phyloP scores from a whole-genome alignment of 2,329 filamentous ascomycete genomes.

The Trichoderma atrobrunneum region DNA sequence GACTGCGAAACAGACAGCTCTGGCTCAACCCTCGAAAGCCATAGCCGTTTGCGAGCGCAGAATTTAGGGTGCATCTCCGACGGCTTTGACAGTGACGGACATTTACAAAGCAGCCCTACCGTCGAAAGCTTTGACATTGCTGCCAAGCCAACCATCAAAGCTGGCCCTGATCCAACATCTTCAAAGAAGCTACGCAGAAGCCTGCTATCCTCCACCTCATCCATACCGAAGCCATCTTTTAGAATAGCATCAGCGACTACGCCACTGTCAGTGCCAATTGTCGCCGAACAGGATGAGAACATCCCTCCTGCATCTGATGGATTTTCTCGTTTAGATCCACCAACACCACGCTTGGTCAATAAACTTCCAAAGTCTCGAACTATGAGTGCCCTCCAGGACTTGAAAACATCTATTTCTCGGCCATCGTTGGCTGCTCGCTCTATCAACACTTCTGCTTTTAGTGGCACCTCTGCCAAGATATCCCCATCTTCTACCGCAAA shows the following conservation, averaged over 20 bases:
- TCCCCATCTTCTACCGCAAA: slow-evolving; percentile 25
- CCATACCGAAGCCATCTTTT: slow-evolving; percentile 19
- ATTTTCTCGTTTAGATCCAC: neutral
- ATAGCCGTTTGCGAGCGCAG: slow-evolving; percentile 18
- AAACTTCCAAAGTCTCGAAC: slow-evolving; percentile 46
- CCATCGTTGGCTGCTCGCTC: slow-evolving; percentile 26
- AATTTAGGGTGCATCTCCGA: slow-evolving; percentile 31
- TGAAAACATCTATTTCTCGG: slow-evolving; percentile 46
- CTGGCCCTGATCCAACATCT: slow-evolving; percentile 7
- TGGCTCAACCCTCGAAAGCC: slow-evolving; percentile 16
- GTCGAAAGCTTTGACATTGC: slow-evolving; percentile 31
- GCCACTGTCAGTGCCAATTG: slow-evolving; percentile 17
- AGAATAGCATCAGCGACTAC: slow-evolving; percentile 21
- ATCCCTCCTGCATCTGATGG: slow-evolving; percentile 20
- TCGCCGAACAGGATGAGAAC: slow-evolving; percentile 31
- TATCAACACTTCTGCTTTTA: slow-evolving; percentile 19
- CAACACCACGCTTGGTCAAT: slow-evolving; percentile 15
- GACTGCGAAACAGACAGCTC: slow-evolving; percentile 30
- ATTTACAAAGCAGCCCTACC: slow-evolving; percentile 30
- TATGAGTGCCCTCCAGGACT: slow-evolving; percentile 43
- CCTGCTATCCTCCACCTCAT: slow-evolving; percentile 19
- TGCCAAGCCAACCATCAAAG: slow-evolving; percentile 25
- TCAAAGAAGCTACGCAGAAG: slow-evolving; percentile 23
- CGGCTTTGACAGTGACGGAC: slow-evolving; percentile 28
- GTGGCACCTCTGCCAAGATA: slow-evolving; percentile 21